Percentiles rank a stretch among this genome's conserved stretches.
Conservation (phyloP, 306 rosid species). For the Arachis hypogaea region DNA sequence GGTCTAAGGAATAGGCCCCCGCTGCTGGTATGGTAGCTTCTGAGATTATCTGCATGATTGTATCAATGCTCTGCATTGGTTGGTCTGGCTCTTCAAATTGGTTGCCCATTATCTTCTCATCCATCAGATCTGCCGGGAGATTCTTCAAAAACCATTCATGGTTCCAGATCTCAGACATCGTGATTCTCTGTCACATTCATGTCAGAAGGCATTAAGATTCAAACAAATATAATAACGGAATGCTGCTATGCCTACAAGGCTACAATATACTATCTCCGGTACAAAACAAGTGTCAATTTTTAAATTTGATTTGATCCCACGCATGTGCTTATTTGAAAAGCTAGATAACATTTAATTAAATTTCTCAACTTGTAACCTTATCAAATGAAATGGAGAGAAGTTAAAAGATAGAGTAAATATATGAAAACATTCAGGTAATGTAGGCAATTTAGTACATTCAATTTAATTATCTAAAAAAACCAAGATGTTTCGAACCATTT, state of each 20-base stretch:
- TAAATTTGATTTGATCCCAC: too few species aligned
- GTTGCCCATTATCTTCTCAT: conserved; percentile 58
- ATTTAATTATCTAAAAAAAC: too few species aligned
- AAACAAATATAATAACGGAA: not conserved
- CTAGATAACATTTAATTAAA: too few species aligned
- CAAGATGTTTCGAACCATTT: too few species aligned
- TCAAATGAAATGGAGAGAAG: too few species aligned
- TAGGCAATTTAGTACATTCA: too few species aligned
- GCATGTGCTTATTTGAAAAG: too few species aligned
- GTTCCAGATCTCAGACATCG: conserved; percentile 78
- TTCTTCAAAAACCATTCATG: conserved; percentile 85
- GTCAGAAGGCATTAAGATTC: conserved; percentile 31
- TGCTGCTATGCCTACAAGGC: not conserved
- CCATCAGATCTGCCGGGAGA: conserved; percentile 84
- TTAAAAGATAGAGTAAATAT: too few species aligned
- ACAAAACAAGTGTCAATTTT: too few species aligned
- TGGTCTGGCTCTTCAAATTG: conserved; percentile 87
- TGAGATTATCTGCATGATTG: conserved; percentile 83
- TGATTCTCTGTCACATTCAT: conserved; percentile 62
- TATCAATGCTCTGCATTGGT: conserved; percentile 79
- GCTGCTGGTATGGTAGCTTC: conserved; percentile 87
- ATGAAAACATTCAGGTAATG: too few species aligned
- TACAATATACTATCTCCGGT: not conserved
- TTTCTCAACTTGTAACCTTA: too few species aligned
- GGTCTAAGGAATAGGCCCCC: conserved; percentile 59